phyloP scores from a whole-genome alignment of 306 rosid genomes.

The Begonia peltatifolia region DNA sequence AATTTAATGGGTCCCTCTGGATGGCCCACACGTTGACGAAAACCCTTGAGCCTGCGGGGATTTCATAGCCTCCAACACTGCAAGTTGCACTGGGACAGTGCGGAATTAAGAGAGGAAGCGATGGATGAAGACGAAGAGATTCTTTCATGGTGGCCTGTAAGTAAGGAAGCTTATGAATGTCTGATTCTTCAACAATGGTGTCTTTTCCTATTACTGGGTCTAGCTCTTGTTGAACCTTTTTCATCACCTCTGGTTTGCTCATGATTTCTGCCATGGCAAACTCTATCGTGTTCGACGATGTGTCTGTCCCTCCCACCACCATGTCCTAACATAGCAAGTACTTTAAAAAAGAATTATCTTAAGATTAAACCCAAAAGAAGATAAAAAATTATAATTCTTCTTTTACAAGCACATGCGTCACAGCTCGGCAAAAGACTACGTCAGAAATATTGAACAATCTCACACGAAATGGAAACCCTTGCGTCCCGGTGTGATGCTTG shows the following conservation, averaged over 20 bases:
- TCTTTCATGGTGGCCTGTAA: conserved; percentile 62
- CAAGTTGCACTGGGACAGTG: conserved; percentile 40
- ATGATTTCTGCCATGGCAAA: conserved; percentile 53
- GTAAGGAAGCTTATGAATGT: conserved; percentile 34
- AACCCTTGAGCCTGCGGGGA: conserved; percentile 44
- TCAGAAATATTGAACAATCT: too few relatives aligned
- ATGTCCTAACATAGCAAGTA: conserved; percentile 28
- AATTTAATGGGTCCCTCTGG: conserved; percentile 50
- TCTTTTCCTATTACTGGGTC: conserved; percentile 27
- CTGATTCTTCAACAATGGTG: conserved; percentile 51
- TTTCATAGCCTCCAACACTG: conserved; percentile 34
- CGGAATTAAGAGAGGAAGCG: conserved; percentile 36
- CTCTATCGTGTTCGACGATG: conserved; percentile 52
- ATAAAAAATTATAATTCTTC: too few relatives aligned
- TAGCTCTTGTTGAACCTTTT: conserved; percentile 36
- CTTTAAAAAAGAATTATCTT: too few relatives aligned
- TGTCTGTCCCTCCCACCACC: conserved; percentile 53
- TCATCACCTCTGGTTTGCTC: conserved; percentile 24
- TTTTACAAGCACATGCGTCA: too few relatives aligned
- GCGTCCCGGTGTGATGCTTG: too few relatives aligned
- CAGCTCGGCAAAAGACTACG: too few relatives aligned
- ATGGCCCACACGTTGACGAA: conserved; percentile 67
- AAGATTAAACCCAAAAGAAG: too few relatives aligned
- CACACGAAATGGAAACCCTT: too few relatives aligned
- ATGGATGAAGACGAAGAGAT: conserved; percentile 47